These are phyloP conservation scores for Mycena epipterygia DNA, from an alignment of 768 basidiomycete genomes.

Conservation along the genomic window DNA sequence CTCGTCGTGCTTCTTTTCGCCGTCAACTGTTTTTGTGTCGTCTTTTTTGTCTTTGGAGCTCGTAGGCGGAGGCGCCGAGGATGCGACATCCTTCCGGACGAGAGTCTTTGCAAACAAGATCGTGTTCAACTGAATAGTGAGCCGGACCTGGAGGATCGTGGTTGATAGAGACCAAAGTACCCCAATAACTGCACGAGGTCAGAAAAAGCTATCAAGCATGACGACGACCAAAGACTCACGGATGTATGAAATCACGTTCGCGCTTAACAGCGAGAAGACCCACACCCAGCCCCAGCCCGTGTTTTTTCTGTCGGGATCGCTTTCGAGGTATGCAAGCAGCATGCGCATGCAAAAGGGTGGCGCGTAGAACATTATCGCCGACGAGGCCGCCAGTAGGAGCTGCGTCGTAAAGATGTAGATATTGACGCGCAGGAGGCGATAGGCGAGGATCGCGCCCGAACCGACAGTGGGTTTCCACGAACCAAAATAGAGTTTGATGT, in stretches of 20 bases:
- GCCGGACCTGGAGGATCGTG: constrained; percentile 68
- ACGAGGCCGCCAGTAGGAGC: constrained; percentile 63
- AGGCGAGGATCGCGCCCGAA: constrained; percentile 74
- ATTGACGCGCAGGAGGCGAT: constrained; percentile 74
- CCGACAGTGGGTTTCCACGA: constrained; percentile 73
- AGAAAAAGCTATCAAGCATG: background rate
- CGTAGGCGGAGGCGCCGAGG: constrained; percentile 56
- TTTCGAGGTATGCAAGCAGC: constrained; percentile 72
- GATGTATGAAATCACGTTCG: constrained; percentile 57
- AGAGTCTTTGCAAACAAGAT: constrained; percentile 79
- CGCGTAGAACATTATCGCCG: constrained; percentile 76
- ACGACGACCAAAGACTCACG: constrained; percentile 53
- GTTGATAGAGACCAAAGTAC: constrained; percentile 71
- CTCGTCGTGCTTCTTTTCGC: constrained; percentile 58
- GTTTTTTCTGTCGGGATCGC: constrained; percentile 64
- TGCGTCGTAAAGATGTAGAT: constrained; percentile 53
- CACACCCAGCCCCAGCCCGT: constrained; percentile 78
- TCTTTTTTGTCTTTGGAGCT: constrained; percentile 41
- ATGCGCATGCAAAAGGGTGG: constrained; percentile 71
- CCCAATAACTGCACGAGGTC: constrained; percentile 54
- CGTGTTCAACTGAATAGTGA: constrained; percentile 75
- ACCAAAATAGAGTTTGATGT: constrained; percentile 63
- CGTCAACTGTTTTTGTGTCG: constrained; percentile 25
- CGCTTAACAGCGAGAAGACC: constrained; percentile 64
- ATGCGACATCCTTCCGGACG: constrained; percentile 81